A percentile compares a stretch with the other conserved stretches of the same genome.
Conservation (phyloP, 306 rosid genomes). For the Abrus precatorius region DNA sequence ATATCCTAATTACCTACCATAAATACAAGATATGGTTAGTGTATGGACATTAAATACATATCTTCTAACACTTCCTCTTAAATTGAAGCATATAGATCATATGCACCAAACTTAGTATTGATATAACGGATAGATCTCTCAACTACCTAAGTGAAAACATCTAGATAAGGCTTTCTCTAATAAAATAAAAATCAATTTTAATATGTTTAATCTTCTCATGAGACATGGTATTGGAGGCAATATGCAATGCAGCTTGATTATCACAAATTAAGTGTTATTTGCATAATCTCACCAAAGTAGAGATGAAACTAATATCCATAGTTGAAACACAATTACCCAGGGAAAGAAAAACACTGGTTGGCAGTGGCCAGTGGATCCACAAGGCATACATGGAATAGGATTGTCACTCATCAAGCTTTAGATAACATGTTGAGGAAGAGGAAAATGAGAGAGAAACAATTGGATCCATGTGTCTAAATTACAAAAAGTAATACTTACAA, state of each 20-base stretch:
- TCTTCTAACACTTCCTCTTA: not conserved
- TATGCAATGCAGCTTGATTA: not conserved
- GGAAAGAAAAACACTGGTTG: too few relatives aligned
- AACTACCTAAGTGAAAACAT: not conserved
- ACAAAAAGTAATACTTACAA: not conserved
- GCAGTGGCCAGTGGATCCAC: not conserved
- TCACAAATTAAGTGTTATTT: not conserved
- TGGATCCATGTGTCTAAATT: not conserved
- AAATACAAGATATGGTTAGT: not conserved
- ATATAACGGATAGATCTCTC: not conserved
- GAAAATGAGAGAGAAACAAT: not conserved
- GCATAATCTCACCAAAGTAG: not conserved
- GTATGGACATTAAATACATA: not conserved
- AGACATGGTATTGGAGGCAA: not conserved
- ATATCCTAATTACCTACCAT: not conserved
- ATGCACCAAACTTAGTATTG: not conserved
- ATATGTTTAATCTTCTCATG: not conserved
- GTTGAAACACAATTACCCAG: not conserved
- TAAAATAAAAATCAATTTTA: not conserved
- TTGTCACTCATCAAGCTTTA: not conserved
- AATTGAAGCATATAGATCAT: not conserved
- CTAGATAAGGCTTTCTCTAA: not conserved
- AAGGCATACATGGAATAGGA: not conserved
- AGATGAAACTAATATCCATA: not conserved
- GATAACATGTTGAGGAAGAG: not conserved